Conservation (phyloP, 1,284 basidiomycete species). For the Uromyces viciae-fabae region DNA sequence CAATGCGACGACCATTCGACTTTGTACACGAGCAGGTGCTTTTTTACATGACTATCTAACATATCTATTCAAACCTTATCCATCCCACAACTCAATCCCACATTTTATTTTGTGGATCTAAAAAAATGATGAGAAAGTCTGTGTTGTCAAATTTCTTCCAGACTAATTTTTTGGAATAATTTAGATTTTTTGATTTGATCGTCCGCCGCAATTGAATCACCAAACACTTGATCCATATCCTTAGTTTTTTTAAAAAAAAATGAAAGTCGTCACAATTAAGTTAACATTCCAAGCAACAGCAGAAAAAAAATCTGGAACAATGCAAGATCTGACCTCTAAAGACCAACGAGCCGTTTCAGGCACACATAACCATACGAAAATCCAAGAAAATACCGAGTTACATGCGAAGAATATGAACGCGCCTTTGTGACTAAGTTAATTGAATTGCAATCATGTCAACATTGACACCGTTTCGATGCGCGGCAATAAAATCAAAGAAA, state of each 20-base stretch:
- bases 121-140: not conserved
- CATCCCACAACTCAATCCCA: not conserved
- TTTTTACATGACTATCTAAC: not conserved
- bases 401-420: slow-evolving; percentile 47
- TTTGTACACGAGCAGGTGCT: too few relatives aligned
- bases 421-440: slow-evolving; percentile 29
- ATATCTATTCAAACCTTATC: not conserved
- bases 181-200: slow-evolving; percentile 11
- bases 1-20: too few relatives aligned
- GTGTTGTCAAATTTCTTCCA: not conserved
- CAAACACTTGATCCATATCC: slow-evolving; percentile 45
- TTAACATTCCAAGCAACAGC: not conserved
- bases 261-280: not conserved
- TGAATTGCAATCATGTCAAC: not conserved
- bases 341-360: slow-evolving; percentile 46
- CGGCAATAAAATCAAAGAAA: not conserved
- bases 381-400: slow-evolving; percentile 39
- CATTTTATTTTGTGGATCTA: not conserved
- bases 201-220: slow-evolving; percentile 11
- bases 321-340: slow-evolving; percentile 20
- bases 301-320: not conserved
- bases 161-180: slow-evolving; percentile 3
- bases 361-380: slow-evolving; percentile 46
- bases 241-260: not conserved
- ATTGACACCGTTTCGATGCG: not conserved